Evolutionary conservation across 2,329 filamentous ascomycete genomes (phyloP).

Genomic region (Colletotrichum falcatum): DNA sequence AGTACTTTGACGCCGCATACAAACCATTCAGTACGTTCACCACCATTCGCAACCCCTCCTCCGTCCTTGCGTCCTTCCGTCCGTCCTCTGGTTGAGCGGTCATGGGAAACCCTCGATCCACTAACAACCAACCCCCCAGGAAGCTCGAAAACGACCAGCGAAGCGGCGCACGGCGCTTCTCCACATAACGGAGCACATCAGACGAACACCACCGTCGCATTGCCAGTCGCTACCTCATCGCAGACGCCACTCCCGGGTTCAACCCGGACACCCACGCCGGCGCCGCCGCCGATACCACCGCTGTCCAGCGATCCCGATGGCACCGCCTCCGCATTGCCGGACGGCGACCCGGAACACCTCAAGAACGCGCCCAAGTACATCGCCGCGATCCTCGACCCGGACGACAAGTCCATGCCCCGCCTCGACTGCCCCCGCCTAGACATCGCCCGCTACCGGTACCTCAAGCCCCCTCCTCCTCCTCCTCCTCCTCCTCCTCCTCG

Average conservation of each 20-base stretch:
- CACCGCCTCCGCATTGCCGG: slow-evolving; percentile 4
- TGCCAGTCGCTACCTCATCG: background rate
- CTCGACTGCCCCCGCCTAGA: slow-evolving; percentile 48
- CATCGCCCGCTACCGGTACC: slow-evolving; percentile 42
- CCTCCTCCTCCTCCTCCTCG: background rate
- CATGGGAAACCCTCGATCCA: background rate
- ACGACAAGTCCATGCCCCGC: slow-evolving; percentile 42
- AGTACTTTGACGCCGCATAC: slow-evolving; percentile 23
- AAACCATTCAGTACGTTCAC: slow-evolving; percentile 21
- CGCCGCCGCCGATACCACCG: background rate
- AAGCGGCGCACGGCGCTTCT: slow-evolving; percentile 2
- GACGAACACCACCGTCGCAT: slow-evolving; percentile 9
- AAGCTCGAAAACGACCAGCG: background rate
- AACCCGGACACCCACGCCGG: background rate
- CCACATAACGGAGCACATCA: slow-evolving; percentile 11
- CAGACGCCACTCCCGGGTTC: background rate
- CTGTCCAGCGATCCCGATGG: background rate
- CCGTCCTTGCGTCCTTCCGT: too few species aligned
- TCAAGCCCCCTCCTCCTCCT: slow-evolving; percentile 24
- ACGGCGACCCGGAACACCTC: slow-evolving; percentile 25
- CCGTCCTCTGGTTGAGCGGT: background rate
- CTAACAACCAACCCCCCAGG: background rate
- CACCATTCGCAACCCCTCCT: background rate
- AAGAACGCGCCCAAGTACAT: slow-evolving; percentile 43
- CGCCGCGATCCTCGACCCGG: slow-evolving; percentile 47